Evolutionary conservation across 2,329 filamentous ascomycete species (phyloP).

Genomic region (Pseudogymnoascus verrucosus): DNA sequence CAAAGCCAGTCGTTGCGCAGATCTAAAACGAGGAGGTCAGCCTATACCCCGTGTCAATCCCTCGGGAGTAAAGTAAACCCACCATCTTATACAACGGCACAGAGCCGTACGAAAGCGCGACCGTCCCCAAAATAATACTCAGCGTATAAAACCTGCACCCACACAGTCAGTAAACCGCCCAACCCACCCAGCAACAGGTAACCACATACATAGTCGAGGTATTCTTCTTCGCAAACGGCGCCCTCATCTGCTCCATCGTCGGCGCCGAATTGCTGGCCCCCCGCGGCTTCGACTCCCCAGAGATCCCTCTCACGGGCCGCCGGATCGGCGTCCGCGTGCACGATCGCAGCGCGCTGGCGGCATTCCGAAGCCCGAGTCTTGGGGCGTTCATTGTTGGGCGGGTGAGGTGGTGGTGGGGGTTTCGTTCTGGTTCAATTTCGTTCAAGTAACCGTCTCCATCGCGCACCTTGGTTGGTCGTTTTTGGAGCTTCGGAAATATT

Average conservation of each 20-base stretch:
- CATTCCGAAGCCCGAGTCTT: not conserved
- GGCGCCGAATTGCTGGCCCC: constrained; percentile 28
- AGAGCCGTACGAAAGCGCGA: constrained; percentile 73
- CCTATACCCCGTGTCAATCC: constrained; percentile 11
- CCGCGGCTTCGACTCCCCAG: not conserved
- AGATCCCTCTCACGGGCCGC: constrained; percentile 3
- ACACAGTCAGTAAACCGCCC: not conserved
- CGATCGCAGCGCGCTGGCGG: not conserved
- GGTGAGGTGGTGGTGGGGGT: not conserved
- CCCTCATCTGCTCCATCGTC: constrained; percentile 57
- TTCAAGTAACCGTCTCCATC: constrained; percentile 7
- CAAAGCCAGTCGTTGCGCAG: constrained; percentile 82
- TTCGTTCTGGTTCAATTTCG: not conserved
- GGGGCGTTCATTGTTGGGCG: not conserved
- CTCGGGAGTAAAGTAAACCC: constrained; percentile 18
- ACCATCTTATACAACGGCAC: constrained; percentile 87
- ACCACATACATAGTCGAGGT: constrained; percentile 50
- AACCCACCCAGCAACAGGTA: not conserved
- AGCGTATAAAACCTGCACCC: constrained; percentile 61
- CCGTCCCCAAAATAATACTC: constrained; percentile 70
- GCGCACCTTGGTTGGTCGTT: constrained; percentile 2
- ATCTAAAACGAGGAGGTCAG: constrained; percentile 43
- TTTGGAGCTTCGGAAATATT: constrained; percentile 1
- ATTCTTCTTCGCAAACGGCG: constrained; percentile 60
- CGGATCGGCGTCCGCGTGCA: constrained; percentile 3